Base-by-base conservation (phyloP, 2,329 filamentous ascomycete genomes). In the Meredithiella fracta region DNA sequence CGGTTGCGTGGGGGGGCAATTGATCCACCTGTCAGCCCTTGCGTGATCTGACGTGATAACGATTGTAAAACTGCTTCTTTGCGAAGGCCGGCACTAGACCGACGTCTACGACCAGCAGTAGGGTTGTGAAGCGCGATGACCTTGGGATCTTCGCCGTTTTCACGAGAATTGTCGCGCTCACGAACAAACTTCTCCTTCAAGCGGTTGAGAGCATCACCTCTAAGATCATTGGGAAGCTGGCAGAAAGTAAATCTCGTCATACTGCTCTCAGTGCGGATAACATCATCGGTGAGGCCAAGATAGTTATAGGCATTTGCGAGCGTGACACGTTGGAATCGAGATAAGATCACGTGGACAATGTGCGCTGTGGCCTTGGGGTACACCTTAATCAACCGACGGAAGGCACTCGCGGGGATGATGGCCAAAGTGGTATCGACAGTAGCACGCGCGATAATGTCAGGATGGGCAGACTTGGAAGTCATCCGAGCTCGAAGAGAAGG, bases 361-460 rank as follows among this genome's bases (percentile, higher is more conserved):
- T 98, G 94, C 1, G 92, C 85, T 1, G 92, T 96, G 8, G 94
- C 90, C 70, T 94, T 94, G 8, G 92, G 92, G 63, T 97, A 98
- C 23, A 96, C 83, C 64, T 87, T 82, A 53, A 94, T 98, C 54
- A 98, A 73, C 7, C 94, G 82, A 54, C 89, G 82, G 63, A 98
- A 98, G 2, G 92, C 94, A 65, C 89, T 95, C 0, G 92, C 92
- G 1, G 94, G 94, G 57, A 98, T 98, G 60, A 98, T 94, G 4
- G 92, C 92, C 68, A 98, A 96, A 0, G 94, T 98, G 0, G 92
- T 98, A 65, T 98, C 94, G 23, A 94, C 85, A 15, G 89, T 94
- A 4, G 92, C 92, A 61, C 92, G 79, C n/a, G 91, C 92, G 61
- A 98, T 88, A 60, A 98, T 92, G 64, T 98, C 92, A 9, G 92